phyloP scores from a whole-genome alignment of 176 grass and related monocot species.

The Musa beccarii region DNA sequence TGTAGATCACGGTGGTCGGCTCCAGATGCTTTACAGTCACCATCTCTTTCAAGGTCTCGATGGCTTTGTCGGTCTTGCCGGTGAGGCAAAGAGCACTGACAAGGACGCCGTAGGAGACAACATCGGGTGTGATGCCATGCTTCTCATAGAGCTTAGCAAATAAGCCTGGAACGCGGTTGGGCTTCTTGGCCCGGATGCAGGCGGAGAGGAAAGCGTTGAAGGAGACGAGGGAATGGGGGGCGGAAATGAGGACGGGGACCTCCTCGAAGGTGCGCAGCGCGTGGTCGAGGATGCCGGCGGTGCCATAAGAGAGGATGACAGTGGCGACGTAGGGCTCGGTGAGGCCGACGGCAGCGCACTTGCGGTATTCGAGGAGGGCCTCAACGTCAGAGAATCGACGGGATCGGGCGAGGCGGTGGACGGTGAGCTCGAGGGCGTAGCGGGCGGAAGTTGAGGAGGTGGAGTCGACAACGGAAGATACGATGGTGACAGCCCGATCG shows the following conservation, averaged over 20 bases:
- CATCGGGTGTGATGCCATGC: conserved; percentile 48
- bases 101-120: conserved; percentile 47
- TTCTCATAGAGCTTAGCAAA: conserved; percentile 52
- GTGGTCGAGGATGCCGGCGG: conserved; percentile 42
- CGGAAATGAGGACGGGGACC: conserved; percentile 15
- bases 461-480: conserved; percentile 43
- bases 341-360: conserved; percentile 27
- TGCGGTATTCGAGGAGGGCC: conserved; percentile 34
- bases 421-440: conserved; percentile 42
- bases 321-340: conserved; percentile 51
- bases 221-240: conserved; percentile 31
- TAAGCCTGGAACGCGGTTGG: conserved; percentile 31
- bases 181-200: conserved; percentile 38
- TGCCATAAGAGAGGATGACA: conserved; percentile 49
- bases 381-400: conserved; percentile 34
- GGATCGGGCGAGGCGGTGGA: conserved; percentile 43
- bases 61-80: conserved; percentile 33
- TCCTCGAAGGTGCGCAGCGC: conserved; percentile 44
- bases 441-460: conserved; percentile 33
- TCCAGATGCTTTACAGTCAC: conserved; percentile 34
- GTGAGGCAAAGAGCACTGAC: conserved; percentile 43
- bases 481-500: conserved; percentile 38
- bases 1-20: conserved; percentile 46
- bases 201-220: conserved; percentile 70
- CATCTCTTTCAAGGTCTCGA: conserved; percentile 41